A percentile compares a stretch with the other conserved stretches of the same genome.
phyloP scores from a whole-genome alignment of 2,329 filamentous ascomycete species.

The Aureobasidium sp. region DNA sequence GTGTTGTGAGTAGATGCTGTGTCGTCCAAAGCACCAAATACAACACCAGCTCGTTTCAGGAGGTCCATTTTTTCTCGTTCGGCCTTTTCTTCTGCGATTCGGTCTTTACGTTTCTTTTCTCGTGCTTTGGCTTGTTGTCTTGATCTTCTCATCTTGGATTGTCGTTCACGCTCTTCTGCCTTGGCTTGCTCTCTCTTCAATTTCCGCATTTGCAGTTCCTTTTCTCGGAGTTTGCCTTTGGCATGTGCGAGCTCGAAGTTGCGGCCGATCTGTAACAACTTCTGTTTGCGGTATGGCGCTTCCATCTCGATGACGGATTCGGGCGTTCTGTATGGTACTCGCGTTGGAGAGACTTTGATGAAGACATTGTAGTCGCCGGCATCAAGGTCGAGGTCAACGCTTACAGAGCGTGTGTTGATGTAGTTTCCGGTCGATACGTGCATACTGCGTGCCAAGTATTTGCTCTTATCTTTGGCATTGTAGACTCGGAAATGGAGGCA shows the following conservation, averaged over 20 bases:
- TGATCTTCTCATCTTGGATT: conserved; percentile 10
- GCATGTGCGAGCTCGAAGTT: conserved; percentile 65
- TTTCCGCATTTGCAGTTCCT: conserved; percentile 35
- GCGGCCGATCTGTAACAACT: conserved; percentile 63
- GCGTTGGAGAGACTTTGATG: conserved; percentile 64
- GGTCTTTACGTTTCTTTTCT: conserved; percentile 19
- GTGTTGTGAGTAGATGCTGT: too few species aligned
- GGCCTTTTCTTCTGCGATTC: conserved; percentile 23
- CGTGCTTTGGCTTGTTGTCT: conserved; percentile 19
- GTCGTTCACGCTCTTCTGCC: conserved; percentile 26
- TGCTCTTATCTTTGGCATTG: conserved; percentile 38
- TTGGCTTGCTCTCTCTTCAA: conserved; percentile 27
- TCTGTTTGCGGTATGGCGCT: conserved; percentile 55
- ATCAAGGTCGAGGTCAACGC: conserved; percentile 64
- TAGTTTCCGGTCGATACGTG: conserved; percentile 22
- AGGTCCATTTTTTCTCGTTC: conserved; percentile 14
- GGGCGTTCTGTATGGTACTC: conserved; percentile 45
- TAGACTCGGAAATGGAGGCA: conserved; percentile 53
- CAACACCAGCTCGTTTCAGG: neutral
- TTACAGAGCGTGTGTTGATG: conserved; percentile 66
- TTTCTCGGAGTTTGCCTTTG: conserved; percentile 52
- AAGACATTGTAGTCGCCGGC: conserved; percentile 69
- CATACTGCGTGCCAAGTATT: conserved; percentile 28
- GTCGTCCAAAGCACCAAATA: neutral
- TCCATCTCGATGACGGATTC: neutral